Percentiles rank a stretch among this genome's conserved stretches.
Conservation (phyloP, 768 basidiomycete species). For the Lactarius psammicola region DNA sequence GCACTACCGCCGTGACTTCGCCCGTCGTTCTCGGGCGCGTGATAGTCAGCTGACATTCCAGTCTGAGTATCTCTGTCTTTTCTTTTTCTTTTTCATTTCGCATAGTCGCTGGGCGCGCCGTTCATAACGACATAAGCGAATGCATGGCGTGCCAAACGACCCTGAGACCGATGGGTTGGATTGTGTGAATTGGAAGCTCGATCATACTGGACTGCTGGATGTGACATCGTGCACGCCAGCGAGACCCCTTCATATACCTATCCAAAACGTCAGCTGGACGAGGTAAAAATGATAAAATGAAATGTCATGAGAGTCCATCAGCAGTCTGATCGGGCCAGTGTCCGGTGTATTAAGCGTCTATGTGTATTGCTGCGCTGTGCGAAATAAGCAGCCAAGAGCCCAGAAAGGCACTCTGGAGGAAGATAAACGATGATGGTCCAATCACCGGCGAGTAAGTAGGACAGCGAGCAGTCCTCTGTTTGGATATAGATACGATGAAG, state of each 20-base stretch:
- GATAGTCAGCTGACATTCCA: constrained; percentile 10
- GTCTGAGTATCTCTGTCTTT: neutral
- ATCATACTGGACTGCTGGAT: neutral
- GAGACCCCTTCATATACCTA: constrained; percentile 1
- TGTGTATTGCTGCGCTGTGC: neutral
- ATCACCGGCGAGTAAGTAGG: constrained; percentile 2
- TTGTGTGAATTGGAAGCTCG: neutral
- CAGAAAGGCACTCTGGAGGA: constrained; percentile 3
- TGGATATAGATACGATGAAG: neutral
- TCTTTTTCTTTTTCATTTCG: constrained; percentile 8
- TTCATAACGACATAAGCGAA: neutral
- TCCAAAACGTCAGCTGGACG: neutral
- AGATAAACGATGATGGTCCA: constrained; percentile 11
- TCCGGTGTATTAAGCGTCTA: neutral
- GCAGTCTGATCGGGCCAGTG: neutral
- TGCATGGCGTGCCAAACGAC: neutral
- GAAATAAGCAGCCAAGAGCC: neutral
- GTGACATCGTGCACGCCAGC: neutral
- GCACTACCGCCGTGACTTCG: neutral
- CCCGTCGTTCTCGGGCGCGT: constrained; percentile 12
- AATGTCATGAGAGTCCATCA: neutral
- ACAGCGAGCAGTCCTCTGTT: neutral
- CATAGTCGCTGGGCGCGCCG: neutral
- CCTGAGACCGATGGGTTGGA: neutral
- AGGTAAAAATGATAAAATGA: neutral